phyloP scores from a whole-genome alignment of 2,329 filamentous ascomycete species.

The Alternaria sp. region DNA sequence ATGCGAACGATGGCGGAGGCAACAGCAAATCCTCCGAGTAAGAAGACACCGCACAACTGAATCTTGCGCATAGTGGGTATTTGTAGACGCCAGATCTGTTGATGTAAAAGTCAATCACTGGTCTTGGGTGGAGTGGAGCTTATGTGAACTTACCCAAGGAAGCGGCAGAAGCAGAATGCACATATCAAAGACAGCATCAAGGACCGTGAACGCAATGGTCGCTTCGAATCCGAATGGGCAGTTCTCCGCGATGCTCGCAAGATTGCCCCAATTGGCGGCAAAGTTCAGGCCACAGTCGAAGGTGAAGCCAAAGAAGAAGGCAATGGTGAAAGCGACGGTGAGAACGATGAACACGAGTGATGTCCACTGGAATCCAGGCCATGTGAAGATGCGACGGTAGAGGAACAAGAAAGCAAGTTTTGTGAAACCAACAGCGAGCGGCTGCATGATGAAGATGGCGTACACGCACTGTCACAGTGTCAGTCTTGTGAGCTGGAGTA shows the following conservation, averaged over 20 bases:
- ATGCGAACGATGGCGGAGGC: conserved; percentile 15
- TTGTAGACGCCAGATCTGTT: conserved; percentile 18
- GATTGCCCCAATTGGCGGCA: conserved; percentile 14
- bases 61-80: conserved; percentile 15
- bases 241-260: conserved; percentile 15
- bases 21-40: conserved; percentile 17
- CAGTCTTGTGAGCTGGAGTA: not conserved
- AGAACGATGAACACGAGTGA: conserved; percentile 9
- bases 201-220: conserved; percentile 11
- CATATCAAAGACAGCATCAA: conserved; percentile 15
- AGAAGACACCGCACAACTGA: conserved; percentile 15
- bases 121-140: not conserved
- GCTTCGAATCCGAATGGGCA: conserved; percentile 17
- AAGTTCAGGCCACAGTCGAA: conserved; percentile 18
- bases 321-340: conserved; percentile 9
- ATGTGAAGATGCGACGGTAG: conserved; percentile 17
- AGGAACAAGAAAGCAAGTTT: conserved; percentile 18
- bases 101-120: not conserved
- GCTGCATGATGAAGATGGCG: conserved; percentile 19
- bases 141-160: conserved; percentile 7
- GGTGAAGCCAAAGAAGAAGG: conserved; percentile 18
- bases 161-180: conserved; percentile 16
- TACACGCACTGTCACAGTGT: conserved; percentile 10
- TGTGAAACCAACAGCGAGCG: conserved; percentile 13
- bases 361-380: conserved; percentile 11